Evolutionary conservation across 345 rosid genomes (phyloP).

Genomic region (Salix brachista): DNA sequence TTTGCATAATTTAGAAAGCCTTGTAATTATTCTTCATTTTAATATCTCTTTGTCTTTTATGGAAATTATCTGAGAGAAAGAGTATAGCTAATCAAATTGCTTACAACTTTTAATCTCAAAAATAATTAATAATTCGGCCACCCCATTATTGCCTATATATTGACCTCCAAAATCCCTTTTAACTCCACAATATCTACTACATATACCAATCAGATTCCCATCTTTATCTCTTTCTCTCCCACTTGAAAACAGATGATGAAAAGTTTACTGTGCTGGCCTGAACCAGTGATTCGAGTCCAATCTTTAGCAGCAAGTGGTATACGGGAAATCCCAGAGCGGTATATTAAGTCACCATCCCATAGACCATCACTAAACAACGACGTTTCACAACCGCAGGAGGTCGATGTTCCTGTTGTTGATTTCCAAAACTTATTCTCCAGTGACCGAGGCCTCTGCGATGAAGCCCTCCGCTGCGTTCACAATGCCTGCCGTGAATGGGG

Average conservation of each 20-base stretch:
- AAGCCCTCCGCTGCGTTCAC: not conserved
- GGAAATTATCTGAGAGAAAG: no score
- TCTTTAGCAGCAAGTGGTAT: constrained; percentile 27
- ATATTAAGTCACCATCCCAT: constrained; percentile 18
- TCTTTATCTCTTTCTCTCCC: not conserved
- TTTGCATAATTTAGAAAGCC: not conserved
- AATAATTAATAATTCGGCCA: no score
- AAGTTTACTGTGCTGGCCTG: constrained; percentile 25
- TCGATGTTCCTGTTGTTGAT: constrained; percentile 27
- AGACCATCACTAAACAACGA: constrained; percentile 1
- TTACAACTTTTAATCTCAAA: no score
- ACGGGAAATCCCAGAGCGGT: constrained; percentile 18
- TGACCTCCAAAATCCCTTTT: no score
- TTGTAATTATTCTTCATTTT: not conserved
- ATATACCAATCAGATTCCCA: not conserved
- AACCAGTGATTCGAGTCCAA: constrained; percentile 27
- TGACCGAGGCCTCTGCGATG: not conserved
- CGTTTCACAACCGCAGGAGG: not conserved
- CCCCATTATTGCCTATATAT: no score
- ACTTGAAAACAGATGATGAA: not conserved
- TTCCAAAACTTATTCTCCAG: constrained; percentile 7
- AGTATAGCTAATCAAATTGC: no score
- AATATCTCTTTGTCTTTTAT: no score
- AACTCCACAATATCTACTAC: no score
- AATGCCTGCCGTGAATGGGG: constrained; percentile 29